Percentiles rank a stretch among this genome's conserved stretches.
These are phyloP conservation scores for Chloris gayana DNA, from an alignment of 176 grass and related monocot genomes.

Conservation along the genomic window DNA sequence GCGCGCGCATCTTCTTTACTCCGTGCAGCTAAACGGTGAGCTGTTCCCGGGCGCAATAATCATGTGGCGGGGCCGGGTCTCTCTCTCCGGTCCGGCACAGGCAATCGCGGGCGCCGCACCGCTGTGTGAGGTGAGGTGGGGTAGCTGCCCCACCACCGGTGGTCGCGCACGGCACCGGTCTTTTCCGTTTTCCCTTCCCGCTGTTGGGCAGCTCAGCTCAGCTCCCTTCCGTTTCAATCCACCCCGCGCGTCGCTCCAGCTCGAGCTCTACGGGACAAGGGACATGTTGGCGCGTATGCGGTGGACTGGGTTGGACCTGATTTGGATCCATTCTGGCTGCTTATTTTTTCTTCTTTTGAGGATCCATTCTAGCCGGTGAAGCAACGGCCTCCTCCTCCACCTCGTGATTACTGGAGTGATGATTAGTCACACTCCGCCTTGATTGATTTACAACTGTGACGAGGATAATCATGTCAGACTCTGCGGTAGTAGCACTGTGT, in stretches of 20 bases:
- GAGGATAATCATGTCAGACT: not conserved
- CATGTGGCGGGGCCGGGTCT: constrained; percentile 32
- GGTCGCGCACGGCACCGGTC: not conserved
- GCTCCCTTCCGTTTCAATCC: not conserved
- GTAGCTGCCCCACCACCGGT: constrained; percentile 12
- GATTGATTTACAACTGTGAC: not conserved
- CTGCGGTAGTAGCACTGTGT: not conserved
- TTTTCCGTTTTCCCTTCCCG: constrained; percentile 11
- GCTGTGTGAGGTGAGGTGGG: not conserved
- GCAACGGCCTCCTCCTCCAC: constrained; percentile 20
- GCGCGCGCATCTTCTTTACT: constrained; percentile 41
- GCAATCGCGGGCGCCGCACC: not conserved
- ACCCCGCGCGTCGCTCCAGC: not conserved
- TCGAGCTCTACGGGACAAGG: constrained; percentile 30
- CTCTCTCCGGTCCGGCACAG: not conserved
- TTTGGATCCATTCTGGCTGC: not conserved
- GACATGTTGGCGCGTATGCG: constrained; percentile 7
- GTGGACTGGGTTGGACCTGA: constrained; percentile 11
- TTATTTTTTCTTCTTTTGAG: too few relatives aligned
- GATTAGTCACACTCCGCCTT: not conserved
- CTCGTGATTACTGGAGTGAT: not conserved
- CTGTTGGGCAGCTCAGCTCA: constrained; percentile 25
- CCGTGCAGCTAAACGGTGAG: constrained; percentile 40
- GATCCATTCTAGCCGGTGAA: not conserved
- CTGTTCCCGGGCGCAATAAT: constrained; percentile 36